Conservation (phyloP, 805 yeast species). For the Teunomyces kruisii region DNA sequence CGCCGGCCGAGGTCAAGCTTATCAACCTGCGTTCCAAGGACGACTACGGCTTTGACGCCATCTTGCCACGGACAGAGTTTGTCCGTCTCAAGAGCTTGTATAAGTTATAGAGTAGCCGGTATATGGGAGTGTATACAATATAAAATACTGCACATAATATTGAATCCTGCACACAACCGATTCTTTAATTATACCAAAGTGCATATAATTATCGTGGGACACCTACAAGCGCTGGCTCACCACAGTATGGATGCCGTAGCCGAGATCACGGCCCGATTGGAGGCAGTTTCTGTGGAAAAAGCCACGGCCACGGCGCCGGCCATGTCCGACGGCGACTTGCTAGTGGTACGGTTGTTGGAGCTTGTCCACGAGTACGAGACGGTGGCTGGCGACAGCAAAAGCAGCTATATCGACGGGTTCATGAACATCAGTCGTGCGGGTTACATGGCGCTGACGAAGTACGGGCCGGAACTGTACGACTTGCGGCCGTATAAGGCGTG, state of each 20-base stretch:
- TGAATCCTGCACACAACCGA: neutral
- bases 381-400: constrained; percentile 17
- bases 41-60: constrained; percentile 44
- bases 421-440: constrained; percentile 48
- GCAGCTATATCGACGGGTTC: constrained; percentile 33
- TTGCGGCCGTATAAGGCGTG: constrained; percentile 25
- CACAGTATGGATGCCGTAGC: constrained; percentile 3
- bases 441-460: constrained; percentile 30
- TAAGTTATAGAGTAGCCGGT: constrained; percentile 16
- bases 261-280: constrained; percentile 6
- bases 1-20: constrained; percentile 55
- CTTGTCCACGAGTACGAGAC: constrained; percentile 34
- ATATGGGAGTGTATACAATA: no score
- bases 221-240: no score
- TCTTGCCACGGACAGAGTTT: constrained; percentile 46
- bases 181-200: no score
- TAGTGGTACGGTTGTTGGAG: constrained; percentile 21
- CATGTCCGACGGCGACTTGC: neutral
- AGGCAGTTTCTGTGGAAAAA: constrained; percentile 10
- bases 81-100: constrained; percentile 43
- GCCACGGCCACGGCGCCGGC: neutral
- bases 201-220: no score
- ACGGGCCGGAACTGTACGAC: constrained; percentile 45
- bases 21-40: constrained; percentile 28
- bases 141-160: neutral